phyloP scores from a whole-genome alignment of 805 yeast genomes.

The Limtongia smithiae region DNA sequence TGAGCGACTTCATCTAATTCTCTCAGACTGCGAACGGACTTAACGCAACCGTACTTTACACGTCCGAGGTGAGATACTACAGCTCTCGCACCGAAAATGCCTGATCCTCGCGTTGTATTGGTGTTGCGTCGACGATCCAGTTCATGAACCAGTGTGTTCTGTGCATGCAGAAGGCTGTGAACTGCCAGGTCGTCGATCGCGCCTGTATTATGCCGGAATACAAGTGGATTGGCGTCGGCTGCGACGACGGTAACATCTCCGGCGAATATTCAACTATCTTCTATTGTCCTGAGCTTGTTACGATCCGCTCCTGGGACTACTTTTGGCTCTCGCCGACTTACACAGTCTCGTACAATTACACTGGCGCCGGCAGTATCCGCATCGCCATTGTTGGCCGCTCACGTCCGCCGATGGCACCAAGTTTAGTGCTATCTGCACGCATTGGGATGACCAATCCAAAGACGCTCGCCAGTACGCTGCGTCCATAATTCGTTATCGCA shows the following conservation, averaged over 20 bases:
- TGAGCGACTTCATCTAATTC: not conserved
- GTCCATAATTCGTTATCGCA: constrained; percentile 11
- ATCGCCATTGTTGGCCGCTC: constrained; percentile 9
- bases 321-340: constrained; percentile 15
- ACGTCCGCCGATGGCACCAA: not conserved
- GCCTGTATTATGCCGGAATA: not conserved
- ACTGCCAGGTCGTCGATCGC: constrained; percentile 1
- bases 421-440: constrained; percentile 14
- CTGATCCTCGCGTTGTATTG: constrained; percentile 6
- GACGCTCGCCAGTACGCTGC: constrained; percentile 14
- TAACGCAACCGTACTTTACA: not conserved
- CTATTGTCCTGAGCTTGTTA: not conserved
- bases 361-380: constrained; percentile 17
- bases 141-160: constrained; percentile 1
- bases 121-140: constrained; percentile 1
- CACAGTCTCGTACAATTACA: constrained; percentile 10
- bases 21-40: not conserved
- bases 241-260: constrained; percentile 5
- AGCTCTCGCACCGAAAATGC: not conserved
- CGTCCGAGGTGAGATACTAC: not conserved
- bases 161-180: constrained; percentile 8
- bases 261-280: constrained; percentile 7
- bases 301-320: not conserved
- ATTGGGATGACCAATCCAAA: constrained; percentile 19
- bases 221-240: constrained; percentile 6